Evolutionary conservation across 2,329 filamentous ascomycete species (phyloP).

Genomic region (Lachnellula subtilissima): DNA sequence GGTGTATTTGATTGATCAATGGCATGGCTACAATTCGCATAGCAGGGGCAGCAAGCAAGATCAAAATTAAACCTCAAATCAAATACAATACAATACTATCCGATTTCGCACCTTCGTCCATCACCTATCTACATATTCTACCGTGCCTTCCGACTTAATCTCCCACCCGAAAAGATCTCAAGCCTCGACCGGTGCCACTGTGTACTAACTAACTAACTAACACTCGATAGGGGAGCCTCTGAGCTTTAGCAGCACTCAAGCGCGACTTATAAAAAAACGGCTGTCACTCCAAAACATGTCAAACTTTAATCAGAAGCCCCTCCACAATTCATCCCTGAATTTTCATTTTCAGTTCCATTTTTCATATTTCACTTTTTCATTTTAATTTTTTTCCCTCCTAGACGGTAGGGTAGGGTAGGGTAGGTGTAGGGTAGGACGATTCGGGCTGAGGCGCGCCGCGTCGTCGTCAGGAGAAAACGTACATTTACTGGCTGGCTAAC

Average conservation of each 20-base stretch:
- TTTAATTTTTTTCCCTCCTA: not conserved
- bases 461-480: not conserved
- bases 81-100: not conserved
- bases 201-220: not conserved
- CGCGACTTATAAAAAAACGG: not conserved
- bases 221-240: not conserved
- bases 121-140: not conserved
- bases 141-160: not conserved
- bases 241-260: not conserved
- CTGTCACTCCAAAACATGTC: not conserved
- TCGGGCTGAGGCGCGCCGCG: not conserved
- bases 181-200: not conserved
- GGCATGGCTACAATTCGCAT: not conserved
- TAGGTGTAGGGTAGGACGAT: not conserved
- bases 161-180: not conserved
- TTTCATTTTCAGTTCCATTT: not conserved
- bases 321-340: not conserved
- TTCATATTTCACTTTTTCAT: no score
- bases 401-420: not conserved
- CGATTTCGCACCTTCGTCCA: not conserved
- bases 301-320: not conserved
- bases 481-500: no score
- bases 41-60: not conserved
- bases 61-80: not conserved
- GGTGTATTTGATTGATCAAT: not conserved